Evolutionary conservation across 768 basidiomycete genomes (phyloP), one percentile per base, ranked within the genome.

Genomic region (Botryobasidium botryosum): DNA sequence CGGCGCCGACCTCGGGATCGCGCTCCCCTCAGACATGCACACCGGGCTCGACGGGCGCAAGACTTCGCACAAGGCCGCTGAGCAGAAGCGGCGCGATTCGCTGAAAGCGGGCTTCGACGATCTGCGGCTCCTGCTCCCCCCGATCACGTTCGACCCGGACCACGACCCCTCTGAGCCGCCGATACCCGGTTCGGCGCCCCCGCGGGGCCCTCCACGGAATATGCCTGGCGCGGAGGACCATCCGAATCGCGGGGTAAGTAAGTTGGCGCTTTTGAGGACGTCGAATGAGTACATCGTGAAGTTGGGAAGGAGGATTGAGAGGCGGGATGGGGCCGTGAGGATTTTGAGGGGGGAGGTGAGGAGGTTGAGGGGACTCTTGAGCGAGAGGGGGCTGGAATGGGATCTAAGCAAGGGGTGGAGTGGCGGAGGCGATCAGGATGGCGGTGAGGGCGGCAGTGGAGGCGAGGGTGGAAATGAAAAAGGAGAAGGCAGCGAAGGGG

Each of bases 61-160:
- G 59, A 79, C 78, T 24, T 84, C 84, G 5, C 85, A 99, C 62
- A 97, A 96, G 62, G 84, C 79, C 10, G 94, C 94, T 4, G 94
- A 99, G 61, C 94, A 99, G 60, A 90, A 91, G 58, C 80, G 94
- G 36, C 77, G 94, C 6, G 92, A 99, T 61, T 90, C 86, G 35
- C 74, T 97, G 48, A 99, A 97, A 64, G 78, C 82, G 13, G 87
- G 90, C 3, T 97, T 81, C 55, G 84, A 88, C 53, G 83, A 86
- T 44, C 68, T 88, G 8, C 79, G 85, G 13, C 59, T 66, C 15
- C 67, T 97, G 13, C 70, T 99, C 1, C 94, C 94, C 1, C 84
- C 86, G 5, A 84, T 94, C 53, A 80, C 86, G 7, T 57, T 60
- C 43, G 62, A 62, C 47, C 57, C 85, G 2, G 74, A 76, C 0